phyloP scores from a whole-genome alignment of 352 stramenopile species.

The Phytophthora syringae region DNA sequence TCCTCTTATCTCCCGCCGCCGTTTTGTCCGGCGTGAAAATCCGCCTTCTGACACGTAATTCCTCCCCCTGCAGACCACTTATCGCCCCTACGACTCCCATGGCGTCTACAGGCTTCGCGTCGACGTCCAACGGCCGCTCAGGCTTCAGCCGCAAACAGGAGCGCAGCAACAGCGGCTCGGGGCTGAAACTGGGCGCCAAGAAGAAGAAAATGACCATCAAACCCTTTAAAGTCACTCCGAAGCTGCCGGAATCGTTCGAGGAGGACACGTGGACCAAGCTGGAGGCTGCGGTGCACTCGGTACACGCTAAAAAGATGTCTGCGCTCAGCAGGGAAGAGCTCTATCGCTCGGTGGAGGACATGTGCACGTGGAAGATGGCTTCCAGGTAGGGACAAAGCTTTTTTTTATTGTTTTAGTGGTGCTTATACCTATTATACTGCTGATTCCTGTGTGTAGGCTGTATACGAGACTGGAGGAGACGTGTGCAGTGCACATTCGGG shows the following conservation, averaged over 20 bases:
- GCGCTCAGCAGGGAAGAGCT: constrained; percentile 81
- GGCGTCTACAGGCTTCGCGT: constrained; percentile 37
- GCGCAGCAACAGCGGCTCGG: constrained; percentile 30
- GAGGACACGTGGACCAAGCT: constrained; percentile 81
- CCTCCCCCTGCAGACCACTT: not conserved
- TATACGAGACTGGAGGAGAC: constrained; percentile 76
- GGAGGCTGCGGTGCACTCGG: constrained; percentile 61
- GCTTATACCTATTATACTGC: constrained; percentile 6
- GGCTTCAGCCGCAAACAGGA: constrained; percentile 43
- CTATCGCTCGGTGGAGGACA: constrained; percentile 86
- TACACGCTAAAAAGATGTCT: constrained; percentile 75
- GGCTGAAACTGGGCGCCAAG: constrained; percentile 32
- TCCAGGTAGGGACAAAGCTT: constrained; percentile 35
- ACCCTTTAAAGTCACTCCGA: constrained; percentile 82
- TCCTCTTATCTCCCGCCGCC: not conserved
- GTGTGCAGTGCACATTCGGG: constrained; percentile 69
- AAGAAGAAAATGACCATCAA: constrained; percentile 91
- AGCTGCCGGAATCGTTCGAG: constrained; percentile 78
- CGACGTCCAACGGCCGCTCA: constrained; percentile 30
- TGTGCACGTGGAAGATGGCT: constrained; percentile 95
- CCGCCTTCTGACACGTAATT: constrained; percentile 1
- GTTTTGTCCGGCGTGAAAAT: not conserved
- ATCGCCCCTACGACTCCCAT: constrained; percentile 16
- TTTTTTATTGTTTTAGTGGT: constrained; percentile 7
- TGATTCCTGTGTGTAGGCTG: constrained; percentile 32